Base-by-base conservation (phyloP, 352 stramenopile genomes). In the Phytopythium vexans region DNA sequence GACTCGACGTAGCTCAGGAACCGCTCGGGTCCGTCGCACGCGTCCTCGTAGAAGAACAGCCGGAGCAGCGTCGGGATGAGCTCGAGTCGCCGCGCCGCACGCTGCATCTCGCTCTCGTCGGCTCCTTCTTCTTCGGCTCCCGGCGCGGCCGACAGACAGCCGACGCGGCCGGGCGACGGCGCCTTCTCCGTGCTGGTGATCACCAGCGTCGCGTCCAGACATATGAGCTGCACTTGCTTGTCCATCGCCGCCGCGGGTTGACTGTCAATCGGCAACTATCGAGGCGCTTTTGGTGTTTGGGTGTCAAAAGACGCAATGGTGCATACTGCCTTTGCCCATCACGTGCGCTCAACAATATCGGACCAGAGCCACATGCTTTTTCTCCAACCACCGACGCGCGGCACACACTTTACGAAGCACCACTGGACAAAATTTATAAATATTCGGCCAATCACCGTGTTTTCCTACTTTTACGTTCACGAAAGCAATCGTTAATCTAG, bases 1-100 rank as follows among this genome's bases (percentile, higher is more conserved):
- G 74, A 85, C 65, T 88, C 72, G 15, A 83, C 74, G 56, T 80
- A 84, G 58, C 77, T 88, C 16, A 88, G 55, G 52, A 88, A 86
- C 8, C 70, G 70, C 44, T 60, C 12, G 31, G 21, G 21, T 27
- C 32, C 6, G 8, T 42, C 5, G 33, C 6, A 11, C 34, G 44
- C 37, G 7, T 41, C 33, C 15, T 56, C 16, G 60, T 81, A 87
- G 56, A 87, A 84, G 31, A 87, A 54, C 52, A 87, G 58, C 50
- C 79, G 66, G 14, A 87, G 70, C 39, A 87, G 60, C 33, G 68
- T 57, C 38, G 70, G 64, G 27, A 84, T 64, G 36, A 86, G 52
- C 35, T 58, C 50, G 9, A 69, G 40, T 4, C 42, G 54, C 38
- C 12, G 27, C 32, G 45, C 49, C 34, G 2, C 36, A 8, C 54